These are phyloP conservation scores for Scleroderma bovista DNA, from an alignment of 768 basidiomycete genomes.

Conservation along the genomic window DNA sequence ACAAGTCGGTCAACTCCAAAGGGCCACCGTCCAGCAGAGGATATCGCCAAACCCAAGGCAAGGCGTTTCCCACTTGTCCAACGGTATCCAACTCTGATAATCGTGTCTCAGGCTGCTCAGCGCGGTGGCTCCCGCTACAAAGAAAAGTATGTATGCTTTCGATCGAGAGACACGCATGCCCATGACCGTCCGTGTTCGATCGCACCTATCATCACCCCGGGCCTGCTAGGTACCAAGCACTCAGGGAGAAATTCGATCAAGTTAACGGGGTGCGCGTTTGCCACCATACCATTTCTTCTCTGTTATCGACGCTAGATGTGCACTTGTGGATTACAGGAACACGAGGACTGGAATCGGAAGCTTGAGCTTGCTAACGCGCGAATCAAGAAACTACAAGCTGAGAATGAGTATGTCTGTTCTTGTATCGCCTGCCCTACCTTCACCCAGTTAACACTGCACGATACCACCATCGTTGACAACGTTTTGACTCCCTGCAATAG, in stretches of 20 bases:
- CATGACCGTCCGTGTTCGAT: not conserved
- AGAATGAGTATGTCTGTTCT: slow-evolving; percentile 24
- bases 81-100: too few relatives aligned
- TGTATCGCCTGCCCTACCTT: not conserved
- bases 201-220: not conserved
- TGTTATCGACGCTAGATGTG: not conserved
- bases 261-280: slow-evolving; percentile 22
- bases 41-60: slow-evolving; percentile 23
- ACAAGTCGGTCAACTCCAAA: not conserved
- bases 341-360: slow-evolving; percentile 23
- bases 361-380: slow-evolving; percentile 23
- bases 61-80: not conserved
- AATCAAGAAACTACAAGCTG: slow-evolving; percentile 25
- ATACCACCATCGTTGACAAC: not conserved
- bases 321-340: slow-evolving; percentile 7
- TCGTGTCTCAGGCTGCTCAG: slow-evolving; percentile 8
- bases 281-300: not conserved
- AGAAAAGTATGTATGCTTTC: slow-evolving; percentile 22
- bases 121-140: slow-evolving; percentile 24
- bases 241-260: slow-evolving; percentile 30
- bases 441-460: not conserved
- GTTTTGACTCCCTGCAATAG: slow-evolving; percentile 6
- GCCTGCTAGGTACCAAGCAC: slow-evolving; percentile 19
- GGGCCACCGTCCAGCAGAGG: slow-evolving; percentile 12
- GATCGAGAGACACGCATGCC: too few relatives aligned